Base-by-base conservation (phyloP, 2,329 filamentous ascomycete genomes). In the Sporothrix inflata region DNA sequence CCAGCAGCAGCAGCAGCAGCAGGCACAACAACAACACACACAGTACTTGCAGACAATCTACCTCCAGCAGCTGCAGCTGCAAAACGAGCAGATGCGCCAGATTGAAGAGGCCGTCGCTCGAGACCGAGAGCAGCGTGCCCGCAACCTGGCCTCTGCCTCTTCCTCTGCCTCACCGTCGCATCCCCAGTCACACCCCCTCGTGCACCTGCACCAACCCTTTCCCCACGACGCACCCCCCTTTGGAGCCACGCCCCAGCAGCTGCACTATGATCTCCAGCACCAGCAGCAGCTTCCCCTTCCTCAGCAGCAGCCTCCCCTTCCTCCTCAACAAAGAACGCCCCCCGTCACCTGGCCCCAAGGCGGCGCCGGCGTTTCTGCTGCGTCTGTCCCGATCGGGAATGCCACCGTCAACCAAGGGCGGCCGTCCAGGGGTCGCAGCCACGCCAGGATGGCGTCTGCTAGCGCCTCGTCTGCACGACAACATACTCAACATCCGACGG, bases 311-410 rank as follows among this genome's bases (percentile, higher is more conserved):
- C 61, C 61, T 34, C n/a, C n/a, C n/a, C n/a, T n/a, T n/a, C n/a
- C n/a, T n/a, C 38, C 55, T 11, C 61, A 60, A 70, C 72, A 73
- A 73, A 71, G 72, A 73, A 49, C 57, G 14, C 47, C 30, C 21
- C 27, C 72, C 45, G 40, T 66, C 68, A 60, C 49, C 71, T 70
- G 60, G 68, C 71, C 71, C 19, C 68, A 67, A 45, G 53, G 53
- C 53, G 11, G 53, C 40, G 67, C 67, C 38, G 68, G 27, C 30
- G 57, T 53, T 40, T 51, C 65, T 51, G 65, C 45, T 49, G 57
- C 27, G 12, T 40, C 57, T 27, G 27, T 42, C 57, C 69, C 57
- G 40, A 57, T 45, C 38, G 51, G 66, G 67, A 69, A 69, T 34
- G 14, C 8, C 3, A 7, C 51, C 67, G 51, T n/a, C n/a, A 9